These are phyloP conservation scores for Rhynchosporium agropyri DNA, from an alignment of 2,329 filamentous ascomycete genomes.

Conservation along the genomic window DNA sequence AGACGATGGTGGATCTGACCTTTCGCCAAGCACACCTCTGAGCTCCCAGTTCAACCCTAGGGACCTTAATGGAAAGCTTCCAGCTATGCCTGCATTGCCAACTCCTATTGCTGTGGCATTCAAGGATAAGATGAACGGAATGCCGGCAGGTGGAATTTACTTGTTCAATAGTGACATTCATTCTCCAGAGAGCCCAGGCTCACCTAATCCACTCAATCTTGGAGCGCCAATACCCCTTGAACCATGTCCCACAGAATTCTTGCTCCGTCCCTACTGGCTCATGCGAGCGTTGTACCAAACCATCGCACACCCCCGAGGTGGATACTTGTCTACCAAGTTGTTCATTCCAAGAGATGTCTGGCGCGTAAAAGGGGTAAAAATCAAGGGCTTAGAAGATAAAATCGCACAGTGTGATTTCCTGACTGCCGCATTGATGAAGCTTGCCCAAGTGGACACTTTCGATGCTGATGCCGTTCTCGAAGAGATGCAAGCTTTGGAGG, in stretches of 20 bases:
- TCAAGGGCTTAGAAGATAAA: slow-evolving; percentile 92
- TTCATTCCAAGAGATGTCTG: slow-evolving; percentile 94
- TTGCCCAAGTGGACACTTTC: slow-evolving; percentile 80
- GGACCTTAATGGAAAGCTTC: slow-evolving; percentile 52
- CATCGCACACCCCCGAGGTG: slow-evolving; percentile 85
- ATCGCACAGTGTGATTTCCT: slow-evolving; percentile 87
- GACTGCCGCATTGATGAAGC: slow-evolving; percentile 82
- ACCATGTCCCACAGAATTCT: slow-evolving; percentile 84
- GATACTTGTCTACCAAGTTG: slow-evolving; percentile 86
- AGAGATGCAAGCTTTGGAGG: slow-evolving; percentile 90
- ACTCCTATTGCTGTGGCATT: slow-evolving; percentile 69
- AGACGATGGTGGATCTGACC: slow-evolving; percentile 64
- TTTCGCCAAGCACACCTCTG: slow-evolving; percentile 74
- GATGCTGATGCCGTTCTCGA: slow-evolving; percentile 91
- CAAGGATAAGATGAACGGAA: slow-evolving; percentile 57
- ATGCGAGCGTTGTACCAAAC: slow-evolving; percentile 95
- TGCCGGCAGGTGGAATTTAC: slow-evolving; percentile 68
- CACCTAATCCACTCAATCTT: slow-evolving; percentile 61
- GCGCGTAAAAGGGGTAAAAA: slow-evolving; percentile 90
- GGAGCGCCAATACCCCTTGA: slow-evolving; percentile 80
- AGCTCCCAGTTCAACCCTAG: slow-evolving; percentile 51
- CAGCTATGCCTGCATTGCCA: slow-evolving; percentile 64
- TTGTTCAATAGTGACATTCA: slow-evolving; percentile 86
- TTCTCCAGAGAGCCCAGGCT: slow-evolving; percentile 63
- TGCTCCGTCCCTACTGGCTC: slow-evolving; percentile 96